Evolutionary conservation across 495 filamentous ascomycete species (phyloP).

Genomic region (Tuber microsphaerosporum): DNA sequence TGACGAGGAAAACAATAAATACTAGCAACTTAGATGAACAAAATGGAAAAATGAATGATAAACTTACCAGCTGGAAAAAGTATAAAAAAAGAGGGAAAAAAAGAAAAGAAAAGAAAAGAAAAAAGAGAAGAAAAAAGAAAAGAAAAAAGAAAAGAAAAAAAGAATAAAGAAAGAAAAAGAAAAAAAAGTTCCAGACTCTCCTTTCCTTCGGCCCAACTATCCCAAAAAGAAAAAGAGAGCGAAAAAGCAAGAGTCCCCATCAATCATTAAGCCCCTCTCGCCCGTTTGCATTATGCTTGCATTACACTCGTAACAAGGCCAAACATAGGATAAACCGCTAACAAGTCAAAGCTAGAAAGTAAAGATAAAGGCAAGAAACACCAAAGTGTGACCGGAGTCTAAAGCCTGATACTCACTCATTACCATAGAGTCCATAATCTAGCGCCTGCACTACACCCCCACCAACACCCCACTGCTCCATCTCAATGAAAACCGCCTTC

Average conservation of each 20-base stretch:
- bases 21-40: not conserved
- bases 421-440: slow-evolving; percentile 28
- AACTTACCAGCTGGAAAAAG: not conserved
- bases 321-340: not conserved
- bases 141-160: not conserved
- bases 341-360: not conserved
- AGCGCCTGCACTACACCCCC: slow-evolving; percentile 31
- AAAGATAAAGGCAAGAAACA: not conserved
- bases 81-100: not conserved
- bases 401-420: slow-evolving; percentile 11
- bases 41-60: not conserved
- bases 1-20: not conserved
- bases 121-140: not conserved
- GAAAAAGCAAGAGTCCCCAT: not conserved
- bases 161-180: not conserved
- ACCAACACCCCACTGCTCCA: slow-evolving; percentile 38
- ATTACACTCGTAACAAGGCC: not conserved
- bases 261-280: not conserved
- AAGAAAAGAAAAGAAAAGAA: not conserved
- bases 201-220: not conserved
- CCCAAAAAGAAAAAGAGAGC: not conserved
- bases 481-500: slow-evolving; percentile 36
- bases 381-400: not conserved
- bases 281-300: not conserved
- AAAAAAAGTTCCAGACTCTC: not conserved